Conservation (phyloP, 495 filamentous ascomycete genomes). For the Neurospora sp. region DNA sequence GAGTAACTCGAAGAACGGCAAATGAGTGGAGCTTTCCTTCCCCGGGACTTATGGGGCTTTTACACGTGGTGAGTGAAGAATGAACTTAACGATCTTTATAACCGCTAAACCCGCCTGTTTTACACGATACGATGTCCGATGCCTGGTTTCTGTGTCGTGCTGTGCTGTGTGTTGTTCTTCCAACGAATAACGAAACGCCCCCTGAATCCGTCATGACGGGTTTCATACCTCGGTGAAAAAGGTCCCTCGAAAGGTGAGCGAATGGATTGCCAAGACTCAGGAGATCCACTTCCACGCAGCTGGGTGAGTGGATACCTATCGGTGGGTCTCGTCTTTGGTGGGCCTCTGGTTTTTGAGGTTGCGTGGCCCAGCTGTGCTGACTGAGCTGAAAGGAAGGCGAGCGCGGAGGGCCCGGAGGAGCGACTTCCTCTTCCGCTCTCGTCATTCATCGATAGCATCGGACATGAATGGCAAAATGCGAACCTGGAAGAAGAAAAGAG, state of each 20-base stretch:
- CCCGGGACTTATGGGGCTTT: not conserved
- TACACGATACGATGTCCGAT: not conserved
- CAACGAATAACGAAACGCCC: not conserved
- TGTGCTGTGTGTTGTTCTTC: not conserved
- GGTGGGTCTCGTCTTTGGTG: not conserved
- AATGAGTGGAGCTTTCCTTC: not conserved
- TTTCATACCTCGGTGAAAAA: not conserved
- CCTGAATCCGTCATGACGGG: not conserved
- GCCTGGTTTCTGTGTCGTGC: not conserved
- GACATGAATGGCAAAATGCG: not conserved
- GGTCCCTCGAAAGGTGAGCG: not conserved
- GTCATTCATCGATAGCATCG: not conserved
- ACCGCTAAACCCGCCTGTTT: not conserved
- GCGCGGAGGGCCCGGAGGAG: not conserved
- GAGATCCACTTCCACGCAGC: not conserved
- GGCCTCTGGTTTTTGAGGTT: not conserved
- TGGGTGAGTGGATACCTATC: not conserved
- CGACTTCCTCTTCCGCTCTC: not conserved
- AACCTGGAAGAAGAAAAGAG: not conserved
- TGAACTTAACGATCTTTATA: not conserved
- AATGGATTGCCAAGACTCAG: not conserved
- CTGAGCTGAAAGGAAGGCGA: not conserved
- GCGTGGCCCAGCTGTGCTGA: not conserved
- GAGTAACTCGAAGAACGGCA: not conserved
- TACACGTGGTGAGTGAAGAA: not conserved